Evolutionary conservation across 371 early-diverging fungal species (phyloP), one percentile per base, ranked within the genome.

Genomic region (Catenaria anguillulae): DNA sequence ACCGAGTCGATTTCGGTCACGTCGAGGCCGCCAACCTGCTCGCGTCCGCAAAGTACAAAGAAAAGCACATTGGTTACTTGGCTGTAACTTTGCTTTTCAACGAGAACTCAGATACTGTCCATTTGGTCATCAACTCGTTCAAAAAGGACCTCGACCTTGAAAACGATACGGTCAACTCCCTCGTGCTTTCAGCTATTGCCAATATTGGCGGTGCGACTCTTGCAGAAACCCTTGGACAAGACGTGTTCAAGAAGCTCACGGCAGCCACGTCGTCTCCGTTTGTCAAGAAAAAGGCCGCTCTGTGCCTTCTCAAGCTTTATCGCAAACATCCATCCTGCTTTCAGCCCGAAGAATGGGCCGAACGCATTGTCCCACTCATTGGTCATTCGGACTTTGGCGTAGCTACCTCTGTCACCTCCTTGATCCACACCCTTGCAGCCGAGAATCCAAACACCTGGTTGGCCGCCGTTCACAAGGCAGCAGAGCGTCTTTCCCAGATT

Each of bases 1-100:
- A 91, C 86, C 92, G 93, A 26, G 85, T 97, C 52, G 93, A 97
- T 67, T 92, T 97, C 76, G 98, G 98, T 33, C 93, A 96, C 70
- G 77, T 87, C 67, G 97, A 97, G 70, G 93, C 95, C 29, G 89
- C 96, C 62, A 87, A 91, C 63, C 77, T 97, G 60, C 83, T 95
- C 62, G 81, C 84, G 23, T 89, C 91, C 65, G 63, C 70, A 40
- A 92, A 91, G 67, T 97, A 90, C 74, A 90, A 90, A 63, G 98
- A 97, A 67, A 96, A 96, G 68, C 93, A 93, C 70, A 93, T 97
- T 67, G 91, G 97, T 1, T 97, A 97, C 73, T 76, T 97, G 33
- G 96, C 93, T 10, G 86, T 90, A 24, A 93, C 97, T 10, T 70
- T 97, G 45, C 72, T 97, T 67, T 77, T 96, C 66, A 81, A 80